These are phyloP conservation scores for Marsdenia floribunda DNA, from an alignment of 257 asterid species.

Conservation along the genomic window DNA sequence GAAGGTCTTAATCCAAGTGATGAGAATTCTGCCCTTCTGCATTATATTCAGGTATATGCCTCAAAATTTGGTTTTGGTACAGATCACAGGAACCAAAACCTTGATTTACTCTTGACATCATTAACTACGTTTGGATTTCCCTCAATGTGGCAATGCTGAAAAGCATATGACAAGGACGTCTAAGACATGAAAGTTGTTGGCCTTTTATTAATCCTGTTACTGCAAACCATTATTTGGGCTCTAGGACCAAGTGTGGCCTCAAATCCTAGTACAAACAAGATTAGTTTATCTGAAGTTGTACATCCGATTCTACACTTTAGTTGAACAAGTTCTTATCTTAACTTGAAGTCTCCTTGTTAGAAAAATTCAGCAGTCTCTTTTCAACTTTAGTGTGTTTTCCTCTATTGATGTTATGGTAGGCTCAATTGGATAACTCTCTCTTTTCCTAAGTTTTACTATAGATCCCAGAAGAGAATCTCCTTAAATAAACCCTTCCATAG, in stretches of 20 bases:
- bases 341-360: neutral
- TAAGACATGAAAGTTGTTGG: neutral
- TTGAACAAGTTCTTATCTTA: neutral
- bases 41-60: constrained; percentile 79
- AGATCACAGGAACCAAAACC: neutral
- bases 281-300: neutral
- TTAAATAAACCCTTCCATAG: neutral
- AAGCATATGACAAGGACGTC: neutral
- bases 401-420: neutral
- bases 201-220: neutral
- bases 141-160: neutral
- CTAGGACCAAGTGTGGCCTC: neutral
- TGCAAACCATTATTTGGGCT: neutral
- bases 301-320: neutral
- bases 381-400: neutral
- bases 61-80: neutral
- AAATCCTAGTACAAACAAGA: neutral
- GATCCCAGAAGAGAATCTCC: neutral
- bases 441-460: neutral
- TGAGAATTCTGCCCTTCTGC: constrained; percentile 86
- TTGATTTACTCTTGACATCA: neutral
- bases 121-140: neutral
- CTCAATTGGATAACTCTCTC: neutral
- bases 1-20: constrained; percentile 91
- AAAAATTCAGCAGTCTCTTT: neutral